These are phyloP conservation scores for Bruguiera hainesii DNA, from an alignment of 441 rosid genomes.

Conservation along the genomic window DNA sequence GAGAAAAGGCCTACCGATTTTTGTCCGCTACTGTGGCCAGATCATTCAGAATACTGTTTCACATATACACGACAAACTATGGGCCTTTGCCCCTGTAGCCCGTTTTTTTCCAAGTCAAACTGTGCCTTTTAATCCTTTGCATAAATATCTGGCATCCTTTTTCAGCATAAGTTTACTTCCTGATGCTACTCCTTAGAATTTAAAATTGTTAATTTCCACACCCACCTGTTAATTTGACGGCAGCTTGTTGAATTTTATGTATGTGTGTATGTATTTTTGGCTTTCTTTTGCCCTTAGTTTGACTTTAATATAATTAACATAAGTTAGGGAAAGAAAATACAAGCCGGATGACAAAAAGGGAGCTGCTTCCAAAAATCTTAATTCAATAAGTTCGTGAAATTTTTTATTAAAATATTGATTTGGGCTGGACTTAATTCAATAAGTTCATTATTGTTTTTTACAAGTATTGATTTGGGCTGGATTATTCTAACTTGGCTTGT, in stretches of 20 bases:
- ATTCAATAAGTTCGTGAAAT: neutral
- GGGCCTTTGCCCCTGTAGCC: neutral
- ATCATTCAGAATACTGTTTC: no score
- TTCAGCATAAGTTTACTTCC: neutral
- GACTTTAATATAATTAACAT: no score
- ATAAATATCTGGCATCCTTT: neutral
- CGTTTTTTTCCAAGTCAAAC: neutral
- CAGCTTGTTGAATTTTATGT: neutral
- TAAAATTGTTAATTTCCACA: constrained; percentile 5
- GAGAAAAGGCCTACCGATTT: no score
- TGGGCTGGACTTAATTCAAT: neutral
- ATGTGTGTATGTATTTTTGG: no score
- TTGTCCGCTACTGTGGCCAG: no score
- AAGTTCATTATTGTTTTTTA: neutral
- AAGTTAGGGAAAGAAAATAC: neutral
- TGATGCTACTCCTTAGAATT: neutral
- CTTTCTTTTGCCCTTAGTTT: no score
- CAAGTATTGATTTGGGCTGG: neutral
- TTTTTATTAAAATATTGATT: neutral
- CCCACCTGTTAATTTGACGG: neutral
- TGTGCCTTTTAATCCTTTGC: no score
- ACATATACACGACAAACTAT: no score
- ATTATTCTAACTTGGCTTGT: constrained; percentile 5
- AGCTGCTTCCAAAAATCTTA: neutral
- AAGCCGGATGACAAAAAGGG: constrained; percentile 5